Conservation (phyloP, 192 early-diverging fungal genomes). For the Coemansia sp. region DNA sequence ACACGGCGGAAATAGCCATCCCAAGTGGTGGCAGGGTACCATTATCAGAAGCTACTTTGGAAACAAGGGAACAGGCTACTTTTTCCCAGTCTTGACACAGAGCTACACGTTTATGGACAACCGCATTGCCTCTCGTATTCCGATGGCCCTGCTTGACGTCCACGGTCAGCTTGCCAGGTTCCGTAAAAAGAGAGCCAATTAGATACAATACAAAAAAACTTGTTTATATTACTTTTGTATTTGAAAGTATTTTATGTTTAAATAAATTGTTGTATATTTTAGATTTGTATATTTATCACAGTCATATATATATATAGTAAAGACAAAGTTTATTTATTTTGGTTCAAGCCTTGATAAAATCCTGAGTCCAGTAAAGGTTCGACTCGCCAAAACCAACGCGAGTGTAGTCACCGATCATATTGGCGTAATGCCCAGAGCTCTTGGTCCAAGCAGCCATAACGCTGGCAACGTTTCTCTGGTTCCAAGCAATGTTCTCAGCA, state of each 20-base stretch:
- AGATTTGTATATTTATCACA: conserved; percentile 6
- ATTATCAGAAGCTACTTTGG: conserved; percentile 43
- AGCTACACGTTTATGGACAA: conserved; percentile 46
- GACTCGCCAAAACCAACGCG: conserved; percentile 47
- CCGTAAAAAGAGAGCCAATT: conserved; percentile 6
- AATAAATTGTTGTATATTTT: conserved; percentile 1
- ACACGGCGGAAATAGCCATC: conserved; percentile 19
- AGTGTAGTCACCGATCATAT: conserved; percentile 48
- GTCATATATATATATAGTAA: too few relatives aligned
- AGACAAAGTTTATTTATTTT: background rate
- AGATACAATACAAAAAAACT: background rate
- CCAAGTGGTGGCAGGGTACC: conserved; percentile 43
- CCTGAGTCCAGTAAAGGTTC: conserved; percentile 44
- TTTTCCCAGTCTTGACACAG: conserved; percentile 46
- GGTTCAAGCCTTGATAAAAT: conserved; percentile 19
- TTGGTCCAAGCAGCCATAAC: conserved; percentile 51
- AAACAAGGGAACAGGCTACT: conserved; percentile 40
- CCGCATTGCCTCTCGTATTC: conserved; percentile 40
- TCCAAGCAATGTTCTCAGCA: conserved; percentile 58
- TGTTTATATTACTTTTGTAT: background rate
- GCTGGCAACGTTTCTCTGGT: conserved; percentile 20
- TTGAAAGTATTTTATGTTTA: background rate
- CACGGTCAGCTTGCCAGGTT: conserved; percentile 19
- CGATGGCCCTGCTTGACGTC: conserved; percentile 25
- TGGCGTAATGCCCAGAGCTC: conserved; percentile 50